Evolutionary conservation across 1,284 basidiomycete species (phyloP).

Genomic region (Cryptococcus amylolentus): DNA sequence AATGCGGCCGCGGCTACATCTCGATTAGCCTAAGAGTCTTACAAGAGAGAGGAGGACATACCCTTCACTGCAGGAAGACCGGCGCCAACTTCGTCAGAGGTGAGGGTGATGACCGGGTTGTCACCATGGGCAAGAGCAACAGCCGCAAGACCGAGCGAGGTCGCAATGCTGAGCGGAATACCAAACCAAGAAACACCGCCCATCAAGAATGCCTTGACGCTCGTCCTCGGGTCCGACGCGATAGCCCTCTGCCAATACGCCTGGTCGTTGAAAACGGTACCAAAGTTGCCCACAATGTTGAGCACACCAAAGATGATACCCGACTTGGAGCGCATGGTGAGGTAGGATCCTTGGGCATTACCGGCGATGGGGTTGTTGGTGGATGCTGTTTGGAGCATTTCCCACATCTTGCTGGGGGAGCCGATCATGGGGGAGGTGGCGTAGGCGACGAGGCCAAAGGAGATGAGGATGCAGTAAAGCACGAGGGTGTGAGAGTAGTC

Average conservation of each 20-base stretch:
- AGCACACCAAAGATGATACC: slow-evolving; percentile 86
- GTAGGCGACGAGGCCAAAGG: slow-evolving; percentile 68
- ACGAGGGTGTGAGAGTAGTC: slow-evolving; percentile 72
- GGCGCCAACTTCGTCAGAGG: slow-evolving; percentile 66
- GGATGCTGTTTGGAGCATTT: slow-evolving; percentile 53
- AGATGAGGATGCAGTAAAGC: slow-evolving; percentile 65
- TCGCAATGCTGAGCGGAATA: slow-evolving; percentile 63
- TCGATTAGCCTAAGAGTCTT: neutral
- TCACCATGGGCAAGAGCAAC: slow-evolving; percentile 66
- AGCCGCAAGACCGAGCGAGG: slow-evolving; percentile 67
- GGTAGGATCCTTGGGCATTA: slow-evolving; percentile 62
- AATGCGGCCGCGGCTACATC: slow-evolving; percentile 68
- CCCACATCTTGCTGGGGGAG: slow-evolving; percentile 55
- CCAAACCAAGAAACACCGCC: slow-evolving; percentile 88
- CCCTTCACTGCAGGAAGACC: slow-evolving; percentile 67
- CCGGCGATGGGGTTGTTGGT: slow-evolving; percentile 55
- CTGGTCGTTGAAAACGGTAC: slow-evolving; percentile 58
- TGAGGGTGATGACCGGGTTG: slow-evolving; percentile 51
- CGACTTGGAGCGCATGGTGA: slow-evolving; percentile 73
- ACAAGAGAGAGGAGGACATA: slow-evolving; percentile 9
- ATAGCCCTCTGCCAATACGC: slow-evolving; percentile 73
- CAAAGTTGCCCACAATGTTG: slow-evolving; percentile 68
- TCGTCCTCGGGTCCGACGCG: slow-evolving; percentile 73
- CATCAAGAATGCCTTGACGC: slow-evolving; percentile 80
- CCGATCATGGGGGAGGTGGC: slow-evolving; percentile 61